phyloP scores from a whole-genome alignment of 805 yeast genomes.

The Dipodascopsis uninucleata region DNA sequence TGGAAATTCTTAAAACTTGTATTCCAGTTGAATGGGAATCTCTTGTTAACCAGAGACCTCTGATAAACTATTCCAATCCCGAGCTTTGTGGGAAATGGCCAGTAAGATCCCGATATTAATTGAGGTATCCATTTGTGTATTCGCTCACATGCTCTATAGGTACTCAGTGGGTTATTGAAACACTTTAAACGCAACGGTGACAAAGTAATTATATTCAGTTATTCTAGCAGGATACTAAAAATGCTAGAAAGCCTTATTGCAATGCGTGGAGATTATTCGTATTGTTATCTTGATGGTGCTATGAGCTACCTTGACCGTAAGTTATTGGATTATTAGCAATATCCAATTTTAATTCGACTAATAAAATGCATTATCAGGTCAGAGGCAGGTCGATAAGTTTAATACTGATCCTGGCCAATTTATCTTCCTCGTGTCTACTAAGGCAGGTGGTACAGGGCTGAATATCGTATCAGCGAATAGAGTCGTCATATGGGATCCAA shows the following conservation, averaged over 20 bases:
- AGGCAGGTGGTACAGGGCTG: constrained; percentile 24
- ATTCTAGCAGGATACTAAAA: constrained; percentile 15
- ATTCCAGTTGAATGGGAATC: constrained; percentile 13
- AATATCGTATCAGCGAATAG: constrained; percentile 24
- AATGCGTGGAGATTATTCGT: constrained; percentile 7
- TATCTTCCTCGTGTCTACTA: constrained; percentile 19
- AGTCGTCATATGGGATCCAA: constrained; percentile 23
- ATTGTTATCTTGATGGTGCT: constrained; percentile 18
- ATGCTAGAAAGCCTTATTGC: constrained; percentile 16
- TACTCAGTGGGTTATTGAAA: constrained; percentile 8
- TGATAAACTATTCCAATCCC: constrained; percentile 20
- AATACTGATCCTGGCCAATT: constrained; percentile 11
- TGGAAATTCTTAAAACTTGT: constrained; percentile 7
- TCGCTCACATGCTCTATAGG: not conserved
- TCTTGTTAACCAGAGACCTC: constrained; percentile 8
- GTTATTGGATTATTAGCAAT: not conserved
- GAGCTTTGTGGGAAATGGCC: constrained; percentile 25
- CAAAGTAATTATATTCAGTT: constrained; percentile 22
- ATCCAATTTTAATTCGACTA: not conserved
- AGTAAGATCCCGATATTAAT: not conserved
- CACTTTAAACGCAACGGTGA: constrained; percentile 14
- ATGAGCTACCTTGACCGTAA: constrained; percentile 11
- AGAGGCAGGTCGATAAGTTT: constrained; percentile 17
- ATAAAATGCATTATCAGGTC: constrained; percentile 7
- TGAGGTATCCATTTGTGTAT: not conserved